Evolutionary conservation across 306 rosid species (phyloP), one percentile per base, ranked within the genome.

Genomic region (Cucurbita pepo): DNA sequence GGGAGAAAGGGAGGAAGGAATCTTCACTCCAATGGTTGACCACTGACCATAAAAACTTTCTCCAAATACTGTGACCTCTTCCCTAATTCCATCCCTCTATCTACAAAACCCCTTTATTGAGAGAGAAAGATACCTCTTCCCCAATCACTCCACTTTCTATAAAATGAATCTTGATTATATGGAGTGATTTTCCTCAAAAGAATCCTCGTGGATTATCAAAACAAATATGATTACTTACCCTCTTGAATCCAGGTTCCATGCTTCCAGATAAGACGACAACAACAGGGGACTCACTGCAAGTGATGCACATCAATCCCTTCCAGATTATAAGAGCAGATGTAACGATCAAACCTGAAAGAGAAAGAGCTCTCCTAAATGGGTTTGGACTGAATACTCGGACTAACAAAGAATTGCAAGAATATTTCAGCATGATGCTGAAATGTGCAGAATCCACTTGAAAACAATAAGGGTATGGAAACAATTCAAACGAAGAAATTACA

Each of bases 241-340:
- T 81, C 88, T 73, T 80, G 75, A 93, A 90, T 43, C 94, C 97
- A 6, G 98, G 98, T 78, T 93, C 97, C 98, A 93, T 93, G 81
- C 97, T 93, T 47, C 90, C 97, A n/a, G 98, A 90, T 64, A 93
- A 81, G 75, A 93, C 98, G 71, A 93, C 98, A 16, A 93, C 97
- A 37, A 93, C 91, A 10, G 98, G 98, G 18, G 98, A 87, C 69
- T 93, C 93, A 4, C 91, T 87, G 16, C 93, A 96, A 6, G 96
- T 87, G 55, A 86, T 37, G 63, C 96, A 92, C 86, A 88, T 90
- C 70, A 92, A 77, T 25, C 85, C 95, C 86, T 88, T 90, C 98
- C 98, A 92, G 74, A 90, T 84, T 48, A 90, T 77, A 50, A 92
- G 82, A 10, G 96, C 98, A 16, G 96, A 84, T 43, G 96, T 79